phyloP scores from a whole-genome alignment of 202 grass and related monocot genomes.

The Panicum virgatum region DNA sequence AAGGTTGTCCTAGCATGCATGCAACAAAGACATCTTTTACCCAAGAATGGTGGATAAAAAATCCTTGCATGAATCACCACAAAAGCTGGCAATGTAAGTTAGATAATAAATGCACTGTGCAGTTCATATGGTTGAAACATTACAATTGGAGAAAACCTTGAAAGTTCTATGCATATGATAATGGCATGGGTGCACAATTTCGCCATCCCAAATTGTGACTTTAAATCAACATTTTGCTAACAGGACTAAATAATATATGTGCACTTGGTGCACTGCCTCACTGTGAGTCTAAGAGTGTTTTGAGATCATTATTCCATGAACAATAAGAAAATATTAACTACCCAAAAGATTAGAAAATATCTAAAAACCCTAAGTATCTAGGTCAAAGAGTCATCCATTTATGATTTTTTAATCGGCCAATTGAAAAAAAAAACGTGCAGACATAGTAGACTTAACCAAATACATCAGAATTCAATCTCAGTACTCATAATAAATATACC shows the following conservation, averaged over 20 bases:
- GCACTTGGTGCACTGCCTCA: neutral
- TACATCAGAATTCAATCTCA: conserved; percentile 27
- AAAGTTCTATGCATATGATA: conserved; percentile 12
- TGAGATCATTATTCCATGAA: conserved; percentile 15
- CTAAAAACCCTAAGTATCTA: conserved; percentile 28
- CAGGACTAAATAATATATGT: neutral
- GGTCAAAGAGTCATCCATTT: neutral
- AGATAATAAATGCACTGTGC: neutral
- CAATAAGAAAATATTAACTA: conserved; percentile 20
- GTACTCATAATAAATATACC: conserved; percentile 9
- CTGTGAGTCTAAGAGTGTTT: neutral
- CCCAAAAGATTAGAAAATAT: conserved; percentile 6
- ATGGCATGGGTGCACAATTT: neutral
- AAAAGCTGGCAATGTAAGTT: neutral
- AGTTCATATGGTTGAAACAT: neutral
- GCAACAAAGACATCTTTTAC: neutral
- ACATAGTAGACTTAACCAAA: conserved; percentile 32
- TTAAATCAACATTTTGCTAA: conserved; percentile 6
- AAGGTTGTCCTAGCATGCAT: conserved; percentile 27
- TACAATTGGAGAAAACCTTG: neutral
- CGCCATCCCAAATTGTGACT: neutral
- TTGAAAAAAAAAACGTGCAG: conserved; percentile 3
- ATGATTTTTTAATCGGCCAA: neutral
- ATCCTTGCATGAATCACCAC: neutral
- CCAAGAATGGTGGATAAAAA: too few species aligned